Evolutionary conservation across 306 rosid genomes (phyloP).

Genomic region (Castanea mollissima): DNA sequence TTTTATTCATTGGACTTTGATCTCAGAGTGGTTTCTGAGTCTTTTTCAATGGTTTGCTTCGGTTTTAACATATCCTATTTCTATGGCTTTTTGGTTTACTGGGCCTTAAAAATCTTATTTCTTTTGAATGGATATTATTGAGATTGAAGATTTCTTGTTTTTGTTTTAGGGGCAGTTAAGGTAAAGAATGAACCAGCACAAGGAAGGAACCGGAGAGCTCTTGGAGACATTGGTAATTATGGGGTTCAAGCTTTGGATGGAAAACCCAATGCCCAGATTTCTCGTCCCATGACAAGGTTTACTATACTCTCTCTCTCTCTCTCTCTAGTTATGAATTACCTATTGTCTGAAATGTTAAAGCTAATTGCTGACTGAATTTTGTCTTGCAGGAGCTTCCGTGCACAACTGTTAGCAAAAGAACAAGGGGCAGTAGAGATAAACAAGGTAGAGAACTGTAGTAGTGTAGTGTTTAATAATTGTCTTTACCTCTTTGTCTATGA

Average conservation of each 20-base stretch:
- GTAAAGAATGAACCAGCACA: not conserved
- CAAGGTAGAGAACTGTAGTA: constrained; percentile 33
- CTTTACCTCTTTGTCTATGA: not conserved
- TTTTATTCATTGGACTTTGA: no score
- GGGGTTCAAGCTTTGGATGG: not conserved
- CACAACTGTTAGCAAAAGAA: constrained; percentile 30
- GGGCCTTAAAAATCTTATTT: no score
- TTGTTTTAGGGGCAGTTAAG: not conserved
- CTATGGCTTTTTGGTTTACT: no score
- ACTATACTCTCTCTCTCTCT: not conserved
- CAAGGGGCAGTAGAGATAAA: constrained; percentile 47
- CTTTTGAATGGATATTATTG: no score
- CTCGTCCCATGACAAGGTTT: constrained; percentile 20
- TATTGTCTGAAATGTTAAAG: no score
- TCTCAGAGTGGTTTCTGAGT: no score
- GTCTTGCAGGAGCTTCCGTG: constrained; percentile 11
- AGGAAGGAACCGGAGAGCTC: constrained; percentile 10
- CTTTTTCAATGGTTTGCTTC: no score
- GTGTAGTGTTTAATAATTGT: no score
- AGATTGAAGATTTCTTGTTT: not conserved
- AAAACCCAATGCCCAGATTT: not conserved
- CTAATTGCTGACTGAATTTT: not conserved
- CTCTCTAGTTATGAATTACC: no score
- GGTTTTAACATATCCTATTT: no score
- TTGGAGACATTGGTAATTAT: constrained; percentile 30